A percentile compares a stretch with the other conserved stretches of the same genome.
Evolutionary conservation across 2,329 filamentous ascomycete species (phyloP).

Genomic region (Triangularia verruculosa): DNA sequence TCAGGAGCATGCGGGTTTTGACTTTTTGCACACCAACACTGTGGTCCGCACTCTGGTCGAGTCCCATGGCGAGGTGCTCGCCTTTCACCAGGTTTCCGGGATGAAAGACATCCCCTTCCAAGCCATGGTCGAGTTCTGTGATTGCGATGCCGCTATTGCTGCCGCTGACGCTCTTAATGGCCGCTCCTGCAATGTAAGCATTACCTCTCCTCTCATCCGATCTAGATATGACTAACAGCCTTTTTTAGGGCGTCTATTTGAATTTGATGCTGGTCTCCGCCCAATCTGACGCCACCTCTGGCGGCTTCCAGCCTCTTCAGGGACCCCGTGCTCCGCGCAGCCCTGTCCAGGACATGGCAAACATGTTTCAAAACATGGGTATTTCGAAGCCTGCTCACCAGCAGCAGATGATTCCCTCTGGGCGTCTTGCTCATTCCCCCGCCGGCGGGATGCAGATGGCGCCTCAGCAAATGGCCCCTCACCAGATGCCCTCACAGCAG

Average conservation of each 20-base stretch:
- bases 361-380: conserved; percentile 18
- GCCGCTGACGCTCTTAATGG: conserved; percentile 43
- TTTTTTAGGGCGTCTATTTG: conserved; percentile 20
- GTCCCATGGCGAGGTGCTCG: conserved; percentile 50
- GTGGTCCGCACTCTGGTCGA: conserved; percentile 43
- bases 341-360: conserved; percentile 14
- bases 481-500: conserved; percentile 32
- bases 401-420: conserved; percentile 24
- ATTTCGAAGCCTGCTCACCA: conserved; percentile 17
- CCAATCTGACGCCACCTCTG: conserved; percentile 3
- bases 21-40: conserved; percentile 34
- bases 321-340: background rate
- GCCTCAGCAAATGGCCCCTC: conserved; percentile 33
- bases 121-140: conserved; percentile 53
- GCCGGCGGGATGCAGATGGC: conserved; percentile 29
- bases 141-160: conserved; percentile 42
- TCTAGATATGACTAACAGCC: conserved; percentile 4
- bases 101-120: conserved; percentile 43
- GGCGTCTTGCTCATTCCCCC: conserved; percentile 25
- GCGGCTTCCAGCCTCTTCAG: conserved; percentile 6
- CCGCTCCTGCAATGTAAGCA: conserved; percentile 37
- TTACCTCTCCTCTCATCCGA: background rate
- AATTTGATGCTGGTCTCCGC: conserved; percentile 18
- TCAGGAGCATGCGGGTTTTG: conserved; percentile 12
- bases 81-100: conserved; percentile 45